Conservation (phyloP, 176 grass and related monocot genomes). For the Carex cristatella region DNA sequence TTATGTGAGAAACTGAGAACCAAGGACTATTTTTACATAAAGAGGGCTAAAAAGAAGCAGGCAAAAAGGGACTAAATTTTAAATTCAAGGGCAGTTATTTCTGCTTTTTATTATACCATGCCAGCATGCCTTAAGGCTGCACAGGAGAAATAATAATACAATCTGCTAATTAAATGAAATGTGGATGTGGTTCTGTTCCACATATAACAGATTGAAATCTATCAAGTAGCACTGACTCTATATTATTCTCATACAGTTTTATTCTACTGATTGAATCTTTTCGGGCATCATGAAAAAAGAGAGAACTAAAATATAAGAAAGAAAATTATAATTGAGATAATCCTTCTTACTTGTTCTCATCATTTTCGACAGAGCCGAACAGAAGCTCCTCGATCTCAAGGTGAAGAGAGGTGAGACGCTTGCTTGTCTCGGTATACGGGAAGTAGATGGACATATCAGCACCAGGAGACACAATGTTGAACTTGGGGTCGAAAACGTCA, state of each 20-base stretch:
- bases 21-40: slow-evolving; percentile 29
- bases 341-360: slow-evolving; percentile 77
- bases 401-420: slow-evolving; percentile 90
- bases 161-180: not conserved
- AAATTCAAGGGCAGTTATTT: not conserved
- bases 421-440: slow-evolving; percentile 64
- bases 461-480: slow-evolving; percentile 98
- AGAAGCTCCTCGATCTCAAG: slow-evolving; percentile 93
- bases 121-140: not conserved
- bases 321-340: not conserved
- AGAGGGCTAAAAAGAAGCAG: not conserved
- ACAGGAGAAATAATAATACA: not conserved
- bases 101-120: not conserved
- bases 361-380: slow-evolving; percentile 61
- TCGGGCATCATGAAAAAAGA: not conserved
- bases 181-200: not conserved
- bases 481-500: slow-evolving; percentile 96
- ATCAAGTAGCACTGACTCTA: not conserved
- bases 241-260: not conserved
- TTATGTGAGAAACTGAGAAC: not conserved
- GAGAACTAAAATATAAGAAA: not conserved
- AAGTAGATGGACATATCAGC: slow-evolving; percentile 97
- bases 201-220: not conserved
- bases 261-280: not conserved
- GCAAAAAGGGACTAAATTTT: not conserved